Evolutionary conservation across 805 yeast genomes (phyloP), one percentile per base, ranked within the genome.

Genomic region (Suhomyces kilbournensis): DNA sequence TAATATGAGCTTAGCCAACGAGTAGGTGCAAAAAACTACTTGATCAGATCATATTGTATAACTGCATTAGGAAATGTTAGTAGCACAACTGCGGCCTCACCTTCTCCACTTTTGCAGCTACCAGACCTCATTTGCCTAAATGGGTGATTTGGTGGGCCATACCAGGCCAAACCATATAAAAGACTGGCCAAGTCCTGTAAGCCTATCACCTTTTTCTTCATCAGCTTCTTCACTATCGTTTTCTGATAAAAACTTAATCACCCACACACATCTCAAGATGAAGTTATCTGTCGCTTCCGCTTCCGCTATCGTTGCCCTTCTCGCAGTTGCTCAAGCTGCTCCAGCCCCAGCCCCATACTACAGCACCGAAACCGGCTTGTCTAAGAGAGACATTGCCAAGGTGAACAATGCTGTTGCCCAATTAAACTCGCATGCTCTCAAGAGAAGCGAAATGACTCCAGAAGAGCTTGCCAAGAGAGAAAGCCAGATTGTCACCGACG

Each of bases 401-500:
- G 51, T 72, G 44, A 64, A 64, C 51, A 61, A 60, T 49, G 63
- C 66, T 46, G 61, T 73, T 55, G 65, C 62, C 23, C 51, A 55
- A 35, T 59, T 74, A 56, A 53, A 73, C 44, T 59, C 60, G 12
- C 65, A 59, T 60, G 58, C 60, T 14, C 63, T 58, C 46, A 72
- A 71, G 57, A 70, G 76, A 65, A 64, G 62, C 46, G 47, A 56
- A 47, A 39, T 55, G 48, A 17, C 56, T 9, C 30, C 23, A 12
- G 62, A 56, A 30, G 73, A 71, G 51, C 55, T 72, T 10, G 61
- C 62, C 17, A 62, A 64, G 40, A 74, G 79, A 70, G 78, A 71
- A 51, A 62, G 62, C 51, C 67, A 69, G 47, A 72, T 71, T 56
- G 76, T 74, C 35, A 74, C 79, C 38, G 71, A 71, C 54, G 64